Conservation (phyloP, 2,329 filamentous ascomycete genomes). For the Phaeosphaeriaceae sp. region DNA sequence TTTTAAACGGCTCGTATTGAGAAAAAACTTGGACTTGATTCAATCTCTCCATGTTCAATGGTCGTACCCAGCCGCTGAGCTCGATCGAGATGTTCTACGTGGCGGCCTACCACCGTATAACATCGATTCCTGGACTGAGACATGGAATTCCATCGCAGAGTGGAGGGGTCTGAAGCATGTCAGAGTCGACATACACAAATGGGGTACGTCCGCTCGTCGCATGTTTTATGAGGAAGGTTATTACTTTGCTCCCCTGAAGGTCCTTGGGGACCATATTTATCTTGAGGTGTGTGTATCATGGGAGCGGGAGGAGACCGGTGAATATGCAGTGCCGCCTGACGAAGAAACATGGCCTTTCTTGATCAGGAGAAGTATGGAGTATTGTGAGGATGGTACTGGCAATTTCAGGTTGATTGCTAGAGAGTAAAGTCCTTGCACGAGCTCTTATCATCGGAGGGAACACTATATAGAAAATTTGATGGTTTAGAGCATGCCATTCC, state of each 20-base stretch:
- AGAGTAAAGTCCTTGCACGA: not conserved
- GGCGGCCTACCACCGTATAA: slow-evolving; percentile 1
- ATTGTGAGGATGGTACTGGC: not conserved
- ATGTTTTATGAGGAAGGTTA: not conserved
- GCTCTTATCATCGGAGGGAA: no score
- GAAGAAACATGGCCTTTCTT: slow-evolving; percentile 2
- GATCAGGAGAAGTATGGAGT: slow-evolving; percentile 1
- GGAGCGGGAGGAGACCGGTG: not conserved
- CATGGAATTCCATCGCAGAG: not conserved
- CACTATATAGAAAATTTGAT: no score
- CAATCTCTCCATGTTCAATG: slow-evolving; percentile 1
- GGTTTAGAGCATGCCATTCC: no score
- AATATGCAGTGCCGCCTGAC: not conserved
- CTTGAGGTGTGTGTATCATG: slow-evolving; percentile 2
- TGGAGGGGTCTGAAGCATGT: slow-evolving; percentile 1
- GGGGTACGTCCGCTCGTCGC: not conserved
- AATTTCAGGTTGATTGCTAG: not conserved
- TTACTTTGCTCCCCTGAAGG: not conserved
- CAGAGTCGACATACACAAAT: slow-evolving; percentile 3
- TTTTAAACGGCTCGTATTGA: slow-evolving; percentile 1
- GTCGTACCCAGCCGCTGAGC: not conserved
- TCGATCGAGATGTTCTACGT: not conserved
- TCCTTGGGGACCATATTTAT: not conserved
- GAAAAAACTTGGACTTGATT: slow-evolving; percentile 1
- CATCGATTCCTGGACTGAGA: not conserved